Base-by-base conservation (phyloP, 2,329 filamentous ascomycete species). In the Pseudogymnoascus sp. region DNA sequence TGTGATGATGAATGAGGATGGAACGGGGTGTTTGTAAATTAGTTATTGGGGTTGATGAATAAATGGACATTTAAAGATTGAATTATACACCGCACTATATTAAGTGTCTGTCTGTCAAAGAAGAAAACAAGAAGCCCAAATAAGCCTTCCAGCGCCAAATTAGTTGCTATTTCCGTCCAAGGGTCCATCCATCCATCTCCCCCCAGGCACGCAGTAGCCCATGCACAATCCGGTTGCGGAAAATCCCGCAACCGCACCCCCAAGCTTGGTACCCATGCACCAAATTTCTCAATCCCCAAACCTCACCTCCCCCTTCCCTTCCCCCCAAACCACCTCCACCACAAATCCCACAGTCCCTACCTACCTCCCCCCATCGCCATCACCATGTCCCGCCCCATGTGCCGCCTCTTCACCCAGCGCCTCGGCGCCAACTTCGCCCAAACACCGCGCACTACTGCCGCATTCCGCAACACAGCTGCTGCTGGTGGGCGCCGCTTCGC, bases 401-500 rank as follows among this genome's bases (percentile, higher is more conserved):
- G 31, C 35, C 56, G 56, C 16, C 31, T 38, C 35, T 60, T 60
- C 31, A 23, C 56, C 3, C 28, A 11, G 56, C 56, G 56, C 56
- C 21, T 60, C 56, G 31, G 47, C 47, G 47, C 14, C 12, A 16
- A 2, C 12, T n/a, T 2, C 11, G 6, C 53, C 5, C n/a, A 28
- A 7, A 7, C 21, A 14, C 3, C 56, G 6, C 56, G 31, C 14
- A 23, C 23, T n/a, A n/a, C n/a, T n/a, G n/a, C n/a, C n/a, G n/a
- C n/a, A n/a, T n/a, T 38, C 31, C 31, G 31, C 16, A 16, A 11
- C n/a, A 7, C 59, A 16, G 59, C 63, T 5, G 62, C 67, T 31
- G 63, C 67, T 31, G 28, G 28, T 31, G 28, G 28, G 65, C 67
- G 70, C 61, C 64, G 62, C 63, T 73, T 72, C 61, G 68, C 70